Evolutionary conservation across 73 alveolate genomes (phyloP).

Genomic region (Paramecium sonneborni): DNA sequence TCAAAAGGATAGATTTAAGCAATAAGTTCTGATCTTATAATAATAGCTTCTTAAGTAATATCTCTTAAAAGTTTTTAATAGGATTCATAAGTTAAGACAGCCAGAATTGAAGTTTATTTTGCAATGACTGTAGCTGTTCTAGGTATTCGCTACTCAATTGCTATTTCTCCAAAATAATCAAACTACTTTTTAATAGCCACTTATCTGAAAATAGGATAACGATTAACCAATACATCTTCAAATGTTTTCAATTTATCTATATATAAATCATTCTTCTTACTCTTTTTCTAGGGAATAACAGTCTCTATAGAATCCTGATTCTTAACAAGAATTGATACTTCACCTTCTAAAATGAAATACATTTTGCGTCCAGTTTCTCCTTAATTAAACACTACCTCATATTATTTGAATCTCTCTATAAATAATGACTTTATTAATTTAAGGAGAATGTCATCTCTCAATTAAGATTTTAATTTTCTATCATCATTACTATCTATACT

Average conservation of each 20-base stretch:
- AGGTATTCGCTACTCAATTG: conserved; percentile 4
- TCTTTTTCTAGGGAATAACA: neutral
- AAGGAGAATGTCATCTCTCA: neutral
- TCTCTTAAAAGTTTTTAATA: conserved; percentile 35
- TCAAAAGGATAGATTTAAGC: neutral
- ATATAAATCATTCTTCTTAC: neutral
- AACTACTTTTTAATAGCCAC: conserved; percentile 22
- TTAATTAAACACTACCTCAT: conserved; percentile 17
- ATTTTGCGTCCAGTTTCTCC: conserved; percentile 53
- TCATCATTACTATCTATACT: neutral
- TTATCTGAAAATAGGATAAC: neutral
- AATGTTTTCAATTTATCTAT: conserved; percentile 11
- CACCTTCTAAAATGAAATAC: conserved; percentile 51
- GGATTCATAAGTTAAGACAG: neutral
- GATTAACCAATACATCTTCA: neutral
- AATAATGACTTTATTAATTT: neutral
- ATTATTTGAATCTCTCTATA: neutral
- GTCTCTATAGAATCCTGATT: neutral
- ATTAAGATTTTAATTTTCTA: neutral
- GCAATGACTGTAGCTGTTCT: conserved; percentile 47
- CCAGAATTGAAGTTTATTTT: neutral
- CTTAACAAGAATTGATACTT: conserved; percentile 1
- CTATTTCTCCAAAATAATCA: conserved; percentile 55
- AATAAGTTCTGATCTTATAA: neutral
- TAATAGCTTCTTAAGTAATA: neutral